These are phyloP conservation scores for Wilcoxina mikolae DNA, from an alignment of 495 filamentous ascomycete species.

Conservation along the genomic window DNA sequence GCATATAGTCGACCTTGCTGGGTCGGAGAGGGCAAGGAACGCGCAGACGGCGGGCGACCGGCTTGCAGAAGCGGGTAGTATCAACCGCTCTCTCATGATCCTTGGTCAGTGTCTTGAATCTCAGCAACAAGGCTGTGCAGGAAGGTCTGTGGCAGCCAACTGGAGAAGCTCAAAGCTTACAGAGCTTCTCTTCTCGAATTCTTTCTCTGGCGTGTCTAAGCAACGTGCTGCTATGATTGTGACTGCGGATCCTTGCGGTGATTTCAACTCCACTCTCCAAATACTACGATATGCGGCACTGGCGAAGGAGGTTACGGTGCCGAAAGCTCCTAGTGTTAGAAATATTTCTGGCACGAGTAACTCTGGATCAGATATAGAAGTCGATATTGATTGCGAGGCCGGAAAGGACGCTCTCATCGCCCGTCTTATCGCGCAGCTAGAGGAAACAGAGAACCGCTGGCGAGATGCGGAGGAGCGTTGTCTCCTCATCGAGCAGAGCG, in stretches of 20 bases:
- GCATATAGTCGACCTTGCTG: constrained; percentile 85
- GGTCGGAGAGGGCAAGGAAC: constrained; percentile 81
- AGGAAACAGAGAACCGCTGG: constrained; percentile 42
- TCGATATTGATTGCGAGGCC: constrained; percentile 14
- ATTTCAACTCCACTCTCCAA: constrained; percentile 92
- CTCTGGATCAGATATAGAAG: constrained; percentile 27
- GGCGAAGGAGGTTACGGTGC: constrained; percentile 78
- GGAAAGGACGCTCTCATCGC: constrained; percentile 52
- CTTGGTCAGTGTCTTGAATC: constrained; percentile 93
- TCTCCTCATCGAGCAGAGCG: constrained; percentile 56
- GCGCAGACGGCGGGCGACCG: constrained; percentile 89
- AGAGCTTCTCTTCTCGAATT: constrained; percentile 90
- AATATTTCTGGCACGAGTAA: constrained; percentile 42
- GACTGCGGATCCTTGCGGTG: constrained; percentile 81
- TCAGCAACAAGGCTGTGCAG: constrained; percentile 15
- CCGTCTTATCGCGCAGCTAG: constrained; percentile 58
- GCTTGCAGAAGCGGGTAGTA: constrained; percentile 88
- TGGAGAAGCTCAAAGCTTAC: constrained; percentile 52
- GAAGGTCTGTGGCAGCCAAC: constrained; percentile 4
- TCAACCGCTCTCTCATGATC: constrained; percentile 96
- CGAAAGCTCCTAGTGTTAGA: background rate
- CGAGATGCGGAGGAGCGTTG: constrained; percentile 44
- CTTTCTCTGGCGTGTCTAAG: constrained; percentile 50
- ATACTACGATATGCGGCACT: constrained; percentile 91
- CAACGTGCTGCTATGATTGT: constrained; percentile 94